These are phyloP conservation scores for Dictyostelium citrinum DNA, from an alignment of 78 protist genomes.

Conservation along the genomic window DNA sequence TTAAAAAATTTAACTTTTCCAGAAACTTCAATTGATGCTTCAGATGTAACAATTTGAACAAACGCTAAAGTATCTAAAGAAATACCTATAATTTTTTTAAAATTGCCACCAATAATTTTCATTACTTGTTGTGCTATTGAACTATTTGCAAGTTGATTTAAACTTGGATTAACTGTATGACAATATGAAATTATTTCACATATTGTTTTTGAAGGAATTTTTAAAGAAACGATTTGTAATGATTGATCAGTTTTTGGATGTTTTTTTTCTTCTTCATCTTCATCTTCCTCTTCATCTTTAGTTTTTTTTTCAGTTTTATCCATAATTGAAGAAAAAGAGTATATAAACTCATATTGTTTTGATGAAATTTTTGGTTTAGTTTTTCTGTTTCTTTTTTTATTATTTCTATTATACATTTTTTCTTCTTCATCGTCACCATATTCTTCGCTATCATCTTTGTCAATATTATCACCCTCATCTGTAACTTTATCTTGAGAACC, in stretches of 20 bases:
- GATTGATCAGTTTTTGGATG: neutral
- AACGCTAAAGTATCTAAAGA: neutral
- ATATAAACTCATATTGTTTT: neutral
- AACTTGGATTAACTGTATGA: too few relatives aligned
- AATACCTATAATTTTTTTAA: neutral
- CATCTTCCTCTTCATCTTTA: too few relatives aligned
- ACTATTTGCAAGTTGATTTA: neutral
- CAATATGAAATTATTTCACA: neutral
- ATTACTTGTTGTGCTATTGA: neutral
- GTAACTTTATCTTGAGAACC: neutral
- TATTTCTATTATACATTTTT: too few relatives aligned
- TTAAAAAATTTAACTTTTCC: neutral
- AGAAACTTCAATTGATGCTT: neutral
- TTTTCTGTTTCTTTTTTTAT: neutral
- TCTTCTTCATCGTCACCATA: neutral
- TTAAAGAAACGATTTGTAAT: neutral
- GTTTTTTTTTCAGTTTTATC: neutral
- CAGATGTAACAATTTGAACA: neutral
- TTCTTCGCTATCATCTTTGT: too few relatives aligned
- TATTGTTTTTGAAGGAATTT: neutral
- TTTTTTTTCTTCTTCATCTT: too few relatives aligned
- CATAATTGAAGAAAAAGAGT: neutral
- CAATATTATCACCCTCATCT: neutral
- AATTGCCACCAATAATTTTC: neutral
- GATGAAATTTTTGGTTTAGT: neutral